A percentile compares a stretch with the other conserved stretches of the same genome.
phyloP scores from a whole-genome alignment of 768 basidiomycete species.

The Nidula microcarpa region DNA sequence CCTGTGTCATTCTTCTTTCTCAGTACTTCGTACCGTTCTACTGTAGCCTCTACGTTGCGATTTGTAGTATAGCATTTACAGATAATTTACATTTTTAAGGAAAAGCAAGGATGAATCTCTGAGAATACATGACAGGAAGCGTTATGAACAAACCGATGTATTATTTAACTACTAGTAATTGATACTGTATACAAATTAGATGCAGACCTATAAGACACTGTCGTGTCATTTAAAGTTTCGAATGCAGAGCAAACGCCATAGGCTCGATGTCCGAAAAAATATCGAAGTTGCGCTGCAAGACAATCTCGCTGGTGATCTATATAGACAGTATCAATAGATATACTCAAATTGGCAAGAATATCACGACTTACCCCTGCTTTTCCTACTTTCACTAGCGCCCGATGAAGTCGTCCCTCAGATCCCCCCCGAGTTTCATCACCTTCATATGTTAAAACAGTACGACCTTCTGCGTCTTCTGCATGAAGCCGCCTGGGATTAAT shows the following conservation, averaged over 20 bases:
- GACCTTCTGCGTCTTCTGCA: slow-evolving; percentile 38
- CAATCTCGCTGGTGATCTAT: slow-evolving; percentile 49
- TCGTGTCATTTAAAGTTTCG: slow-evolving; percentile 22
- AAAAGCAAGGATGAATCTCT: no score
- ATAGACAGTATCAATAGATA: slow-evolving; percentile 3
- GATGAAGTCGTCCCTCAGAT: slow-evolving; percentile 54
- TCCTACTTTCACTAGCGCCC: slow-evolving; percentile 44
- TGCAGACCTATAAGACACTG: no score
- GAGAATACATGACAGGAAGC: no score
- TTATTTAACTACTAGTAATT: no score
- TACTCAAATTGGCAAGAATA: slow-evolving; percentile 1
- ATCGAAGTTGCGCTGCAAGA: slow-evolving; percentile 61
- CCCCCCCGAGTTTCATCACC: slow-evolving; percentile 71
- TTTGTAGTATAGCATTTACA: no score
- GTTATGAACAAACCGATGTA: no score
- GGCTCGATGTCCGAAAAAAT: slow-evolving; percentile 53
- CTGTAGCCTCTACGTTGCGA: no score
- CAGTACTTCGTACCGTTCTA: no score
- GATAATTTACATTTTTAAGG: no score
- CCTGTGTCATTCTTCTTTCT: no score
- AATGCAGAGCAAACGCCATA: slow-evolving; percentile 16
- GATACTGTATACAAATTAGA: no score
- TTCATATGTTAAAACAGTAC: slow-evolving; percentile 56
- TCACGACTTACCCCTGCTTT: slow-evolving; percentile 46
- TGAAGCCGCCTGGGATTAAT: slow-evolving; percentile 46